phyloP scores from a whole-genome alignment of 176 grass and related monocot species.

The Raddia guianensis region DNA sequence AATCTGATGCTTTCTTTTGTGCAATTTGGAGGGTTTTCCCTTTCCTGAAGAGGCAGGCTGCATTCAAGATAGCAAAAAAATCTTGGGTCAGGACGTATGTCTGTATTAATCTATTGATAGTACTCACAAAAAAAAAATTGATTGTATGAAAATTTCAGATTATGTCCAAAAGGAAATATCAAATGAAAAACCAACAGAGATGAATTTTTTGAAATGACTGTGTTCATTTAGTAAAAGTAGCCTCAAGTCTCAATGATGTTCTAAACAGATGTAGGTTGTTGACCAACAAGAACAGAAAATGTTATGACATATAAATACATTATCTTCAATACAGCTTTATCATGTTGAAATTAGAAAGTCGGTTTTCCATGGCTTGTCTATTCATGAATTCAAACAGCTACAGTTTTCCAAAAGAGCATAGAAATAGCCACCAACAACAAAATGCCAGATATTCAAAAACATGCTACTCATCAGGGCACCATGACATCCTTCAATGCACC shows the following conservation, averaged over 20 bases:
- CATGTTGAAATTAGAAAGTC: background rate
- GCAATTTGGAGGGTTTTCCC: constrained; percentile 85
- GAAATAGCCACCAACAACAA: background rate
- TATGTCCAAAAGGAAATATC: background rate
- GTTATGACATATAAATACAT: background rate
- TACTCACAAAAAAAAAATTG: no score
- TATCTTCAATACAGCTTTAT: background rate
- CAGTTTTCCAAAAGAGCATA: background rate
- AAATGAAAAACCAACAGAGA: background rate
- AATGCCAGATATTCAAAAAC: background rate
- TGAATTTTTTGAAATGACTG: background rate
- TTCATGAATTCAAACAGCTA: background rate
- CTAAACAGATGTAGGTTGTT: background rate
- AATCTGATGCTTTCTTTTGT: constrained; percentile 98
- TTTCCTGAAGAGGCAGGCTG: constrained; percentile 74
- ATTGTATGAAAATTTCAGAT: background rate
- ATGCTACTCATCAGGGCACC: background rate
- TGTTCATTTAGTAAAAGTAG: constrained; percentile 10
- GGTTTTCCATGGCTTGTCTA: background rate
- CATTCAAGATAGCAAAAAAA: constrained; percentile 34
- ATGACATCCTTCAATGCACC: constrained; percentile 16
- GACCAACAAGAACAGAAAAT: background rate
- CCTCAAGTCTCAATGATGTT: background rate
- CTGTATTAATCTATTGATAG: background rate
- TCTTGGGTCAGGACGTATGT: constrained; percentile 4